Percentiles rank a stretch among this genome's conserved stretches.
Conservation (phyloP, 768 basidiomycete species). For the Mrakia gelida region DNA sequence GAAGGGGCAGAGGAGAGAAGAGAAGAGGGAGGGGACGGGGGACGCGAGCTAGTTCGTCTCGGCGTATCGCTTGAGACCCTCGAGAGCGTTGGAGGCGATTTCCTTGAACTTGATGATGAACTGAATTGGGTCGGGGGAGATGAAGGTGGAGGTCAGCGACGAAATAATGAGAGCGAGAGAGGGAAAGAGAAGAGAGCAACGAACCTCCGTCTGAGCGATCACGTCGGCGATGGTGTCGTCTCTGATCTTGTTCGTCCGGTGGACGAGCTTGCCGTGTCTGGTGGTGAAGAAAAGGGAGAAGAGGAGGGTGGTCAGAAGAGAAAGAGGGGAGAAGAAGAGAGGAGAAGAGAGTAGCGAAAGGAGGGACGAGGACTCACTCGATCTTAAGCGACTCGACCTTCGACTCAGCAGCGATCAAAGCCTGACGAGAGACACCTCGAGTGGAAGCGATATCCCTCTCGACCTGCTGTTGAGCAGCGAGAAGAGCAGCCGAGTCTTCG, state of each 20-base stretch:
- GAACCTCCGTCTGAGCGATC: conserved; percentile 21
- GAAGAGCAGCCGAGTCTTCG: conserved; percentile 37
- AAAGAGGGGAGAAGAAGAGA: neutral
- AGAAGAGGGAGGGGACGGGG: neutral
- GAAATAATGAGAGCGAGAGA: neutral
- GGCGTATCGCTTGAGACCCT: conserved; percentile 29
- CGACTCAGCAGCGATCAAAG: conserved; percentile 39
- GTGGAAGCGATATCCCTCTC: conserved; percentile 41
- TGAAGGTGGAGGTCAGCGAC: too few relatives aligned
- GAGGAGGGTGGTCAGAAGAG: neutral
- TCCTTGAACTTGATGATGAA: conserved; percentile 33
- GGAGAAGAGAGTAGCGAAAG: neutral
- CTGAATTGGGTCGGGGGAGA: neutral
- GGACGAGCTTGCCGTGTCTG: conserved; percentile 31
- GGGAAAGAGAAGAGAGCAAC: neutral
- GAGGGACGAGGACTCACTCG: conserved; percentile 37
- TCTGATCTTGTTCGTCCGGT: conserved; percentile 20
- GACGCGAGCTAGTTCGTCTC: conserved; percentile 27
- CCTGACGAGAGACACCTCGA: conserved; percentile 40
- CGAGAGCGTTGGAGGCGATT: conserved; percentile 28
- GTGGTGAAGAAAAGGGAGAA: neutral
- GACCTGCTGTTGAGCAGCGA: conserved; percentile 36
- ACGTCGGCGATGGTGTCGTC: conserved; percentile 26
- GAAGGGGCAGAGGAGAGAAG: neutral
- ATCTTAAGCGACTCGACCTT: conserved; percentile 42